These are phyloP conservation scores for Yamadazyma scolyti DNA, from an alignment of 805 yeast species.

Conservation along the genomic window DNA sequence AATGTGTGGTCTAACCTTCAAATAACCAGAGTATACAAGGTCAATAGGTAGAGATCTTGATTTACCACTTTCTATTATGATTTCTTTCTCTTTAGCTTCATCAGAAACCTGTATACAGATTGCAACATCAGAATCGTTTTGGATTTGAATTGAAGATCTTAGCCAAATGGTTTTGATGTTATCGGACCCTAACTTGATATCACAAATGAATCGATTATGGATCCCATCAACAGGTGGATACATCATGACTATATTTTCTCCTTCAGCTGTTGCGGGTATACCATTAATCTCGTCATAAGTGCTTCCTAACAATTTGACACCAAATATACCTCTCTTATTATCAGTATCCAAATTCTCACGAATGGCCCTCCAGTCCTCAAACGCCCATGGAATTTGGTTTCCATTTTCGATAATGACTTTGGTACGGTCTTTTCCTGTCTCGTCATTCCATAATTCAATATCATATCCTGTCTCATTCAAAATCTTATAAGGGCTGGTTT, in stretches of 20 bases:
- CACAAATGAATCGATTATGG: conserved; percentile 74
- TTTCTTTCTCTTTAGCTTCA: conserved; percentile 19
- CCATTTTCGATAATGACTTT: conserved; percentile 41
- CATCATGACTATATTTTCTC: conserved; percentile 71
- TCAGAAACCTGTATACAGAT: conserved; percentile 45
- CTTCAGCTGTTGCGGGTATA: conserved; percentile 74
- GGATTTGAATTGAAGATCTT: conserved; percentile 69
- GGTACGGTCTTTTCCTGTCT: conserved; percentile 14
- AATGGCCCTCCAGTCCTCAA: conserved; percentile 88
- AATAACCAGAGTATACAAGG: conserved; percentile 52
- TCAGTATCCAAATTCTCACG: conserved; percentile 77
- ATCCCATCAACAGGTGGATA: conserved; percentile 58
- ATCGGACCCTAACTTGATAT: conserved; percentile 64
- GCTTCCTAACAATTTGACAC: conserved; percentile 56
- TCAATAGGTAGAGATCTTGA: conserved; percentile 72
- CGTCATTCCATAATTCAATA: conserved; percentile 79
- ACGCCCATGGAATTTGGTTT: conserved; percentile 73
- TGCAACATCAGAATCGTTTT: conserved; percentile 53
- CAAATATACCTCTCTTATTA: conserved; percentile 56
- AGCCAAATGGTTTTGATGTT: conserved; percentile 76
- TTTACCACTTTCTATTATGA: conserved; percentile 49
- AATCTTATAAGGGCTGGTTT: conserved; percentile 77
- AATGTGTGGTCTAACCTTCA: conserved; percentile 62
- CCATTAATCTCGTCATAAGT: conserved; percentile 50
- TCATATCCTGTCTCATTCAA: conserved; percentile 82